Evolutionary conservation across 2,329 filamentous ascomycete species (phyloP).

Genomic region (Phialocephala sp.): DNA sequence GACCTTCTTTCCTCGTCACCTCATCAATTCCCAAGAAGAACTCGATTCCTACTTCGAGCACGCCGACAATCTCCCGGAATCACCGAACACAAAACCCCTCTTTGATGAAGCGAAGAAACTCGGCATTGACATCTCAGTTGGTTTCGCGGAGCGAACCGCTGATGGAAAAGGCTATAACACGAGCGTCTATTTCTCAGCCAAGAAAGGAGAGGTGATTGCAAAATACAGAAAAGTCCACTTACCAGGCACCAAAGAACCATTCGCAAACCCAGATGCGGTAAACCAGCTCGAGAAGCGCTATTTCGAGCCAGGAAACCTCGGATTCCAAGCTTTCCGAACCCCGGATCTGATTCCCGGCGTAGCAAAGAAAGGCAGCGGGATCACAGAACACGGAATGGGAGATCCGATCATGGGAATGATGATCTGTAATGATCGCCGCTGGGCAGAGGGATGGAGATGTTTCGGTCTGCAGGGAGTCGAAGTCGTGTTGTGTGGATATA

Average conservation of each 20-base stretch:
- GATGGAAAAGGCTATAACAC: slow-evolving; percentile 57
- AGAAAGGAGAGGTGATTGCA: slow-evolving; percentile 48
- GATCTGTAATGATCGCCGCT: slow-evolving; percentile 61
- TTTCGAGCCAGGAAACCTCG: slow-evolving; percentile 57
- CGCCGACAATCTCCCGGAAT: slow-evolving; percentile 48
- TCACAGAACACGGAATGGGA: slow-evolving; percentile 43
- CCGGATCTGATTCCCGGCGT: slow-evolving; percentile 50
- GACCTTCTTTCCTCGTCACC: slow-evolving; percentile 61
- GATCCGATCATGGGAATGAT: slow-evolving; percentile 61
- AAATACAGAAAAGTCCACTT: slow-evolving; percentile 63
- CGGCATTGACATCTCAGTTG: slow-evolving; percentile 57
- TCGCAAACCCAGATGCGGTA: slow-evolving; percentile 52
- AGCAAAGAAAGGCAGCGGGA: slow-evolving; percentile 43
- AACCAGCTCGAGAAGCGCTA: slow-evolving; percentile 63
- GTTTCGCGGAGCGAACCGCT: slow-evolving; percentile 55
- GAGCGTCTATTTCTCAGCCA: slow-evolving; percentile 56
- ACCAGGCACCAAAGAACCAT: slow-evolving; percentile 58
- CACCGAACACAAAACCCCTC: slow-evolving; percentile 53
- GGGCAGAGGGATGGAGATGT: slow-evolving; percentile 58
- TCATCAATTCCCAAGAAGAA: slow-evolving; percentile 51
- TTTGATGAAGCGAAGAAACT: slow-evolving; percentile 54
- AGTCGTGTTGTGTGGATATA: slow-evolving; percentile 56
- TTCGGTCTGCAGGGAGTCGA: slow-evolving; percentile 58
- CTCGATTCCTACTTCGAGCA: slow-evolving; percentile 58
- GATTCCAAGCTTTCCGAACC: slow-evolving; percentile 58